Base-by-base conservation (phyloP, 108 stramenopile genomes). In the Nannochloropsis oceanica region DNA sequence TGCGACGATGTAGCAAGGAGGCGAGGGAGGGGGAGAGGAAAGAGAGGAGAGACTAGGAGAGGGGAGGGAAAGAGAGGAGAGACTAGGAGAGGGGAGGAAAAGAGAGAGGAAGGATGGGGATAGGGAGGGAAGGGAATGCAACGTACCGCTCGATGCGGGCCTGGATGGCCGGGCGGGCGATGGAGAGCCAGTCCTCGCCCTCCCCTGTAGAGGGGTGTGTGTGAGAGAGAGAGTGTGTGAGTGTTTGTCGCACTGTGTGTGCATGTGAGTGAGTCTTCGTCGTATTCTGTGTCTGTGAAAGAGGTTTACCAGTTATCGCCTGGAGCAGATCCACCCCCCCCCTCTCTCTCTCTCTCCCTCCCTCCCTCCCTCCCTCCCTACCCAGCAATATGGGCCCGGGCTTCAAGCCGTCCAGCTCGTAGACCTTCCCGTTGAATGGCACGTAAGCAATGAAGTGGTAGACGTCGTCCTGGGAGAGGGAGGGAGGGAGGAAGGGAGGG, bases 401-500 rank as follows among this genome's bases (percentile, higher is more conserved):
- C 87, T 95, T 92, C 25, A 98, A 90, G 26, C 97, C 97, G 89
- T 98, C 97, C 83, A 98, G 91, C 91, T 98, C 97, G 85, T 95
- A 96, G 0, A 98, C 95, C 42, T 82, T 91, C 25, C 92, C 93
- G 82, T 92, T 88, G 79, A 81, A 82, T 10, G 96, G 96, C 44
- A 96, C 90, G 86, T 95, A 98, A 14, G 96, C 96, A 13, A 98
- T 91, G 90, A 97, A 98, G 86, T 98, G 97, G 89, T 95, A 97
- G 50, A 94, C 96, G 84, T 98, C 96, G 85, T 95, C 95, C 26
- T 94, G 25, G 25, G 10, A 73, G 7, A 73, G 73, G 73, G 7
- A n/a, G 73, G 5, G 18, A n/a, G 18, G 73, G 22, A 73, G 18
- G 22, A 7, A 20, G 22, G 73, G 18, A 20, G 73, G 73, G 2